Conservation (phyloP, 768 basidiomycete genomes). For the Leccinum disarticulatum region DNA sequence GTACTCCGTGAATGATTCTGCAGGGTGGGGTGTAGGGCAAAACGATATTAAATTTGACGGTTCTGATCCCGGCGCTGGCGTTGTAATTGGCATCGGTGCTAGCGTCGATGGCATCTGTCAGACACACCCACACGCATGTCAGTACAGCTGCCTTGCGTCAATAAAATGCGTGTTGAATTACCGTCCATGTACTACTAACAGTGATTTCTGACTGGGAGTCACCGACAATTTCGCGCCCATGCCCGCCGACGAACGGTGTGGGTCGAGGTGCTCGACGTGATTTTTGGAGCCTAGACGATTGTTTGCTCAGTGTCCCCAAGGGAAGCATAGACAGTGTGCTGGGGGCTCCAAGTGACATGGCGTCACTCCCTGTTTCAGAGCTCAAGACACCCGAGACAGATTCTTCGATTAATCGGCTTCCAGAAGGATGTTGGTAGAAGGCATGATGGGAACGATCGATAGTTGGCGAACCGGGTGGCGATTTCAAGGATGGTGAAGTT, state of each 20-base stretch:
- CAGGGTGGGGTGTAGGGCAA: slow-evolving; percentile 18
- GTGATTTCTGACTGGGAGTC: slow-evolving; percentile 12
- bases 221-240: not conserved
- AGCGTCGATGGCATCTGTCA: slow-evolving; percentile 11
- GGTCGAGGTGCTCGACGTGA: slow-evolving; percentile 9
- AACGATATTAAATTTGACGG: slow-evolving; percentile 22
- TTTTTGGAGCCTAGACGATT: slow-evolving; percentile 21
- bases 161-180: slow-evolving; percentile 5
- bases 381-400: slow-evolving; percentile 25
- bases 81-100: not conserved
- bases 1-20: slow-evolving; percentile 34
- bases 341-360: slow-evolving; percentile 1
- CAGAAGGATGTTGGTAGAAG: slow-evolving; percentile 21
- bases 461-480: slow-evolving; percentile 19
- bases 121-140: not conserved
- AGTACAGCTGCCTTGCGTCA: not conserved
- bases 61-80: not conserved
- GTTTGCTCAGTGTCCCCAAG: slow-evolving; percentile 7
- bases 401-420: slow-evolving; percentile 31
- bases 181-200: slow-evolving; percentile 13
- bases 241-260: not conserved
- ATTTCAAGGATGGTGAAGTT: slow-evolving; percentile 10
- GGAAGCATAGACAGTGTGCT: slow-evolving; percentile 4
- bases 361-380: slow-evolving; percentile 28
- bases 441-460: not conserved